These are phyloP conservation scores for Phoenix roebelenii DNA, from an alignment of 176 grass and related monocot species.

Conservation along the genomic window DNA sequence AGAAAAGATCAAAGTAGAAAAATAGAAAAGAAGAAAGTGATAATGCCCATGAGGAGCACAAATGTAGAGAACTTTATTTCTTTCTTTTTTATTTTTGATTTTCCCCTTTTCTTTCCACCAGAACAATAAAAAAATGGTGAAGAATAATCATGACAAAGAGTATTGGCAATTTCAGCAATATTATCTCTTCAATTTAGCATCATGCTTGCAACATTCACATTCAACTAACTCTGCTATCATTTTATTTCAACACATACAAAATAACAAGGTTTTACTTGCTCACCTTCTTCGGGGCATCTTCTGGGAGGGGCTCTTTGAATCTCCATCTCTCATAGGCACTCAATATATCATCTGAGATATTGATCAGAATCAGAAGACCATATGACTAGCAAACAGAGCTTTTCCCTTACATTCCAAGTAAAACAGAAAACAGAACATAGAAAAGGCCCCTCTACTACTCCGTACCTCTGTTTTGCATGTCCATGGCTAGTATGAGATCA, in stretches of 20 bases:
- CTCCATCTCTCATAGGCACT: conserved; percentile 84
- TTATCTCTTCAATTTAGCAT: too few species aligned
- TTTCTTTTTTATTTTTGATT: too few species aligned
- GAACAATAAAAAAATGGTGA: too few species aligned
- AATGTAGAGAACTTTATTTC: too few species aligned
- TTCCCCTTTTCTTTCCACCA: too few species aligned
- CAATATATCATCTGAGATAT: conserved; percentile 69
- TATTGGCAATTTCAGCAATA: too few species aligned
- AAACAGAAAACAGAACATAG: neutral
- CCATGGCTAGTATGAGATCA: conserved; percentile 93
- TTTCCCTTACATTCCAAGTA: neutral
- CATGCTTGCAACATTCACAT: too few species aligned
- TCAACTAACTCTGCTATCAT: too few species aligned
- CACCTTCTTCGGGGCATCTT: conserved; percentile 77
- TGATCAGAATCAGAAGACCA: conserved; percentile 1
- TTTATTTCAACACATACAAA: neutral
- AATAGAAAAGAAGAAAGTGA: too few species aligned
- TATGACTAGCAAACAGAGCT: neutral
- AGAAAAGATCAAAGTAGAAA: too few species aligned
- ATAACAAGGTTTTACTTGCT: neutral
- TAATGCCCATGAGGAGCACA: too few species aligned
- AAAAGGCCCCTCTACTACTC: neutral
- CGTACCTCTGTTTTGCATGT: conserved; percentile 83
- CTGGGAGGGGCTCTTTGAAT: conserved; percentile 56
- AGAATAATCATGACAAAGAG: too few species aligned